Conservation (phyloP, 805 yeast species). For the Phaffomyces opuntiae region DNA sequence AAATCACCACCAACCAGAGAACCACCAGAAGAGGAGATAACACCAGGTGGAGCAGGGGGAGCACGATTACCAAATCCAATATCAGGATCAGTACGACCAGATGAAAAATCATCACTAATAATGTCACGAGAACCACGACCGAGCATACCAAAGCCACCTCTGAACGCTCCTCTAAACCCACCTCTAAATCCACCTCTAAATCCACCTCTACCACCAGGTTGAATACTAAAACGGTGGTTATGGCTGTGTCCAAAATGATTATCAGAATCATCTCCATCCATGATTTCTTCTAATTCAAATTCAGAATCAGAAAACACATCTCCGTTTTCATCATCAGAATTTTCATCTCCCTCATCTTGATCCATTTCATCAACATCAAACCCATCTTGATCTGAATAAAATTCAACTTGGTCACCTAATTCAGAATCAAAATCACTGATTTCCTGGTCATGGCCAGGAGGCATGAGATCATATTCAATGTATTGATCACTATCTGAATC, state of each 20-base stretch:
- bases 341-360: conserved; percentile 10
- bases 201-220: too few species aligned
- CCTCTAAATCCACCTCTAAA: too few species aligned
- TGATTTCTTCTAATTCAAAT: conserved; percentile 5
- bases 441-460: conserved; percentile 4
- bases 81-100: neutral
- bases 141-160: too few species aligned
- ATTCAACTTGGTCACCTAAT: conserved; percentile 9
- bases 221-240: too few species aligned
- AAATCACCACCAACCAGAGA: neutral
- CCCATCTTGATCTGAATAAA: conserved; percentile 13
- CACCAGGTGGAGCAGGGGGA: too few species aligned
- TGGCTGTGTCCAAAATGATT: too few species aligned
- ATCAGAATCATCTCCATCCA: neutral
- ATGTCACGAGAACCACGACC: too few species aligned
- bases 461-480: conserved; percentile 11
- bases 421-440: conserved; percentile 23
- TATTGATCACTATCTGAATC: conserved; percentile 20
- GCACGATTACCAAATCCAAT: neutral
- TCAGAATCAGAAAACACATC: conserved; percentile 4
- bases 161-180: too few species aligned
- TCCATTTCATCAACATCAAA: neutral
- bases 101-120: conserved; percentile 4
- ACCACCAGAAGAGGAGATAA: too few species aligned
- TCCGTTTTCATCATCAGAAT: conserved; percentile 8